phyloP scores from a whole-genome alignment of 164 flowering plant species.

The Nymphaea colorata region DNA sequence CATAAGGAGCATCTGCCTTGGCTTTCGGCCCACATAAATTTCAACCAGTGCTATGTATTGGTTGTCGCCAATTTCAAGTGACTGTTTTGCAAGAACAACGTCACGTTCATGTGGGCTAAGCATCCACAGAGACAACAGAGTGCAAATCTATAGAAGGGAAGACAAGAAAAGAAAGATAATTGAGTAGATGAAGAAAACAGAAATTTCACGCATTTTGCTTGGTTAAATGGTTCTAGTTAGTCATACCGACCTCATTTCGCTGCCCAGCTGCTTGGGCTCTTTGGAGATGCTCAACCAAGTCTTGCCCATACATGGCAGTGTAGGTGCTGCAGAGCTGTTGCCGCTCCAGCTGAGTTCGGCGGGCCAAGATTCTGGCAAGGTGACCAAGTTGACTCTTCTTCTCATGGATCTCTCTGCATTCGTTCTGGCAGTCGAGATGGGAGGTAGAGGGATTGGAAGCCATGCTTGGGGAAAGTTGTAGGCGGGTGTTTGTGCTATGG shows the following conservation, averaged over 20 bases:
- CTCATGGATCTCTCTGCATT: slow-evolving; percentile 44
- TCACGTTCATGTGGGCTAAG: slow-evolving; percentile 45
- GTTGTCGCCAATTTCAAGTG: slow-evolving; percentile 24
- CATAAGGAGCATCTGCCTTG: slow-evolving; percentile 48
- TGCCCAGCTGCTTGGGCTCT: slow-evolving; percentile 5
- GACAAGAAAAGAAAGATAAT: background rate
- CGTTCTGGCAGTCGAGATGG: slow-evolving; percentile 13
- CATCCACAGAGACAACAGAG: slow-evolving; percentile 33
- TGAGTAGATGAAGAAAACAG: background rate
- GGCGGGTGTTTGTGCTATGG: background rate
- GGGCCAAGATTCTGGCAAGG: slow-evolving; percentile 19
- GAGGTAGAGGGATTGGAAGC: slow-evolving; percentile 15
- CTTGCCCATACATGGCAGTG: slow-evolving; percentile 42
- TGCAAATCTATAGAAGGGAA: slow-evolving; percentile 4
- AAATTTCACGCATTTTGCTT: background rate
- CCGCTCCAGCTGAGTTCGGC: slow-evolving; percentile 19
- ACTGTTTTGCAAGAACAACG: slow-evolving; percentile 40
- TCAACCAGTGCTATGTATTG: slow-evolving; percentile 45
- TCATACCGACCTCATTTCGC: slow-evolving; percentile 9
- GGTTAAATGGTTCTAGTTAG: background rate
- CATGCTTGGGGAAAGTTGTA: slow-evolving; percentile 10
- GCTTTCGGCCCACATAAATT: slow-evolving; percentile 48
- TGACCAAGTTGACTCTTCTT: slow-evolving; percentile 16
- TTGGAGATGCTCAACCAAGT: slow-evolving; percentile 18
- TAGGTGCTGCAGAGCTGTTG: slow-evolving; percentile 37